phyloP scores from a whole-genome alignment of 208 protist genomes.

The Crithidia acanthocephali region DNA sequence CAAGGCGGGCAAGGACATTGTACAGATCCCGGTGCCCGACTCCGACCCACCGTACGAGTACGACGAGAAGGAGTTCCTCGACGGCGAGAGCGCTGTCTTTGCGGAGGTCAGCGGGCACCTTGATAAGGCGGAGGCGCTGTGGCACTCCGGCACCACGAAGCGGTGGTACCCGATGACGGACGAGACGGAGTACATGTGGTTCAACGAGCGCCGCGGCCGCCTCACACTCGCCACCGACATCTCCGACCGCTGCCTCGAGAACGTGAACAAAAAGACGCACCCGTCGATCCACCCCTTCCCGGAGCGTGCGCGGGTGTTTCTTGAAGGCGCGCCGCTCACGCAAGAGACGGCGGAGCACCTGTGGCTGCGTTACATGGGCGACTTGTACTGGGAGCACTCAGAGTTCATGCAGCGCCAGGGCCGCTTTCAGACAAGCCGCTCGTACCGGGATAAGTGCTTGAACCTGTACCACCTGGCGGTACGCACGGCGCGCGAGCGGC shows the following conservation, averaged over 20 bases:
- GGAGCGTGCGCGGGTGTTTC: slow-evolving; percentile 77
- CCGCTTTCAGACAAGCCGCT: slow-evolving; percentile 69
- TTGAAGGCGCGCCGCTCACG: slow-evolving; percentile 86
- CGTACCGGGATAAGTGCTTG: slow-evolving; percentile 80
- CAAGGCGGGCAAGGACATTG: slow-evolving; percentile 72
- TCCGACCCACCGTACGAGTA: slow-evolving; percentile 85
- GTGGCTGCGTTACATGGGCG: slow-evolving; percentile 91
- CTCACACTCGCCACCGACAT: slow-evolving; percentile 83
- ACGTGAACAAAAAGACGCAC: slow-evolving; percentile 91
- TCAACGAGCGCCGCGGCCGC: slow-evolving; percentile 87
- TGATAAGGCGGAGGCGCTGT: slow-evolving; percentile 84
- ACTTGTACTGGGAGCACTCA: slow-evolving; percentile 88
- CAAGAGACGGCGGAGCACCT: slow-evolving; percentile 92
- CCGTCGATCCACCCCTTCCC: slow-evolving; percentile 92
- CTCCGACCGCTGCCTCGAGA: slow-evolving; percentile 87
- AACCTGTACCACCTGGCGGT: slow-evolving; percentile 86
- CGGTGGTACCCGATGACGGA: slow-evolving; percentile 90
- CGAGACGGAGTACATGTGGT: slow-evolving; percentile 93
- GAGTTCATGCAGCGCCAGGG: slow-evolving; percentile 85
- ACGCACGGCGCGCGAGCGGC: slow-evolving; percentile 76
- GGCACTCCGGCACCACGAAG: slow-evolving; percentile 81
- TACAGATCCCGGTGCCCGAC: slow-evolving; percentile 89
- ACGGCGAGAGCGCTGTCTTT: slow-evolving; percentile 84
- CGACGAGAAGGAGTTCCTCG: slow-evolving; percentile 89
- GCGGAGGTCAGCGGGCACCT: slow-evolving; percentile 80